Conservation (phyloP, 139 green algal genomes). For the Gonium pectorale region DNA sequence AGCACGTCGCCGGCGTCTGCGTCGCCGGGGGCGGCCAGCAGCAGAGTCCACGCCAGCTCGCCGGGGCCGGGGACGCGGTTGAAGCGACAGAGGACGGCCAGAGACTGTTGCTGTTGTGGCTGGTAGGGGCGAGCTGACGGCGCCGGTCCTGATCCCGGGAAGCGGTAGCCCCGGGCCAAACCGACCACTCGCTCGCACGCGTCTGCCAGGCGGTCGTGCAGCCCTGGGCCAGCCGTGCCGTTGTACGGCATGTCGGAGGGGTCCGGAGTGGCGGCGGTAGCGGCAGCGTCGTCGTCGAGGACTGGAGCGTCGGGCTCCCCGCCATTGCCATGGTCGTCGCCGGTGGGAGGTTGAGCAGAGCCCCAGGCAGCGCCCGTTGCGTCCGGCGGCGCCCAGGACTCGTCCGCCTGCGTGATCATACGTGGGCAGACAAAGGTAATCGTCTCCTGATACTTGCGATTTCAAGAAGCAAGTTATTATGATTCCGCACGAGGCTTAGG, state of each 20-base stretch:
- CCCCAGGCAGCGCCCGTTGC: not conserved
- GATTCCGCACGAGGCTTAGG: not conserved
- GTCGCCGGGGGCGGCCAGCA: not conserved
- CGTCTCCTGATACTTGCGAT: not conserved
- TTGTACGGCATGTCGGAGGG: not conserved
- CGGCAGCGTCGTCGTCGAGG: not conserved
- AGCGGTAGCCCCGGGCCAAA: not conserved
- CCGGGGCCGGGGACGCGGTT: not conserved
- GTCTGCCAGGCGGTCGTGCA: not conserved
- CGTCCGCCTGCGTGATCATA: not conserved
- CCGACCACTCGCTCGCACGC: not conserved
- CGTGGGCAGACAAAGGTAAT: not conserved
- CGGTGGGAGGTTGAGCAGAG: not conserved
- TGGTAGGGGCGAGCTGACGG: not conserved
- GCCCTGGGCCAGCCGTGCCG: not conserved
- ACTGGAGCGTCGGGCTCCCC: not conserved
- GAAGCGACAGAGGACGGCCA: slow-evolving; percentile 11
- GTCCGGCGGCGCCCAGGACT: not conserved
- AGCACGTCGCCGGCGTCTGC: not conserved
- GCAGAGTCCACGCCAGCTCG: not conserved
- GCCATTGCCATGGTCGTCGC: not conserved
- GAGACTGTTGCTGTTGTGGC: not conserved
- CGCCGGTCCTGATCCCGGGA: not conserved
- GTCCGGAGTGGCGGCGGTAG: not conserved
- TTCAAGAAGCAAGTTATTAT: not conserved